A percentile compares a stretch with the other conserved stretches of the same genome.
phyloP scores from a whole-genome alignment of 805 yeast species.

The Yarrowia bubula region DNA sequence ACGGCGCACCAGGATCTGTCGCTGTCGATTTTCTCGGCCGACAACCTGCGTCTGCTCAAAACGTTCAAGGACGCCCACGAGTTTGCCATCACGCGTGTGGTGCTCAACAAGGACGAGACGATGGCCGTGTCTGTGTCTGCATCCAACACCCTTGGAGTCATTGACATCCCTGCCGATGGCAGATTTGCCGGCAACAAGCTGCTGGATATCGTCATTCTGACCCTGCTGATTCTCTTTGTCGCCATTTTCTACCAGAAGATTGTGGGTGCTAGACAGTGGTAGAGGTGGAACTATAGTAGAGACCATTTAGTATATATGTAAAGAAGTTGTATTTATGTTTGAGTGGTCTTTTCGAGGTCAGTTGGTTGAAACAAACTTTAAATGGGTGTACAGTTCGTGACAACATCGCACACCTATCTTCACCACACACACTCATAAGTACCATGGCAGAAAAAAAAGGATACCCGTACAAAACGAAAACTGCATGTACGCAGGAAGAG shows the following conservation, averaged over 20 bases:
- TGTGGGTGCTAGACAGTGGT: slow-evolving; percentile 39
- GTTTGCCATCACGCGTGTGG: slow-evolving; percentile 73
- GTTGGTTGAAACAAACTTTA: too few relatives aligned
- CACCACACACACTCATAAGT: too few relatives aligned
- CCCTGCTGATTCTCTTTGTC: slow-evolving; percentile 33
- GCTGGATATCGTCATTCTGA: slow-evolving; percentile 34
- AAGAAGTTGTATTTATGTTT: background rate
- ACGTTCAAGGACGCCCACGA: slow-evolving; percentile 62
- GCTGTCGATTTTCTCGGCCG: slow-evolving; percentile 53
- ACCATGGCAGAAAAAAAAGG: too few relatives aligned
- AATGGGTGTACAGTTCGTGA: too few relatives aligned
- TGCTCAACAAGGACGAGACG: slow-evolving; percentile 66
- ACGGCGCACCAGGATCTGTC: slow-evolving; percentile 68
- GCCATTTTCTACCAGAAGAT: slow-evolving; percentile 33
- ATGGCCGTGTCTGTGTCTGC: slow-evolving; percentile 73
- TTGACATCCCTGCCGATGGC: slow-evolving; percentile 50
- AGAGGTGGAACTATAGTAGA: background rate
- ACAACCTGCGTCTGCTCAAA: slow-evolving; percentile 52
- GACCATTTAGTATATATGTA: background rate
- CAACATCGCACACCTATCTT: too few relatives aligned
- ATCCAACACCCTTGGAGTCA: slow-evolving; percentile 66
- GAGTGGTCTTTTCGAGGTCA: too few relatives aligned
- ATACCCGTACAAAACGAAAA: too few relatives aligned
- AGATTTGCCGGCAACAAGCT: slow-evolving; percentile 31
- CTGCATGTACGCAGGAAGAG: too few relatives aligned